phyloP scores from a whole-genome alignment of 2,329 filamentous ascomycete genomes.

The Xylariaceae sp. region DNA sequence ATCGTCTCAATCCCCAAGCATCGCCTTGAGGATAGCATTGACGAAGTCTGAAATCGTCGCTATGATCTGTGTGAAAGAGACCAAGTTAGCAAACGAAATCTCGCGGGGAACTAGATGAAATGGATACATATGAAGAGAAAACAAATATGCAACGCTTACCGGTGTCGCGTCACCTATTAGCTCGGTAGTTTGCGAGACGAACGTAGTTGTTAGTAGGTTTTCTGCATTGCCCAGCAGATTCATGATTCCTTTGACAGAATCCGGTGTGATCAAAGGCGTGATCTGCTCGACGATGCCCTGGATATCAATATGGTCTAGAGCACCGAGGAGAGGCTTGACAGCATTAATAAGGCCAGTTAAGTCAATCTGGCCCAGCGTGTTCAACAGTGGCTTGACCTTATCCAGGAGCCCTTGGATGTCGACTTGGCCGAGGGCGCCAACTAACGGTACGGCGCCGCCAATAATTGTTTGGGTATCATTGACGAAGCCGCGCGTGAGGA shows the following conservation, averaged over 20 bases:
- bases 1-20: constrained; percentile 21
- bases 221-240: constrained; percentile 44
- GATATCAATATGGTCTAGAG: constrained; percentile 45
- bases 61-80: constrained; percentile 25
- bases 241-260: constrained; percentile 41
- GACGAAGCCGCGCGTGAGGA: constrained; percentile 44
- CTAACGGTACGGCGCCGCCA: constrained; percentile 41
- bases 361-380: constrained; percentile 40
- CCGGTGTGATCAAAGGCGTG: constrained; percentile 45
- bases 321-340: constrained; percentile 41
- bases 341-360: constrained; percentile 39
- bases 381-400: constrained; percentile 41
- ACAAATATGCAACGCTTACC: constrained; percentile 34
- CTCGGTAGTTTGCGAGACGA: constrained; percentile 47
- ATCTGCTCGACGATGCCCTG: constrained; percentile 40
- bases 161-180: constrained; percentile 48
- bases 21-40: constrained; percentile 34
- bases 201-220: constrained; percentile 41
- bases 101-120: not conserved
- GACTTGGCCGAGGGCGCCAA: constrained; percentile 40
- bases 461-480: constrained; percentile 45
- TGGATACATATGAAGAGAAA: not conserved
- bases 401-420: constrained; percentile 43
- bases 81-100: constrained; percentile 10
- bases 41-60: constrained; percentile 36